phyloP scores from a whole-genome alignment of 2,329 filamentous ascomycete species.

The Venturia asperata region DNA sequence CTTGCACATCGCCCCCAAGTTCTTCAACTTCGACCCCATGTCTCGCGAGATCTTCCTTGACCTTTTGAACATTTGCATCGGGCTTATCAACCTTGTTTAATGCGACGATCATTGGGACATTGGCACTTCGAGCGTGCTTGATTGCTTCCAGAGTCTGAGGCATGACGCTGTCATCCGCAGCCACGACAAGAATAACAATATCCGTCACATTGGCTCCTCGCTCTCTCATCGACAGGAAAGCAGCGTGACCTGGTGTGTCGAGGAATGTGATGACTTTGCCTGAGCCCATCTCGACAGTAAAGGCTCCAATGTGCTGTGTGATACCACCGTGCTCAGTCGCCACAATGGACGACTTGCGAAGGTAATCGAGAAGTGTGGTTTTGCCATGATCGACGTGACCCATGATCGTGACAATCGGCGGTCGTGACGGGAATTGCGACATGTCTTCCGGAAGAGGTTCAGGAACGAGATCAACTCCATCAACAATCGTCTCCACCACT shows the following conservation, averaged over 20 bases:
- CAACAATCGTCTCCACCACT: conserved; percentile 56
- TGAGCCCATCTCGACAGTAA: conserved; percentile 76
- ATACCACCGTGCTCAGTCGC: conserved; percentile 93
- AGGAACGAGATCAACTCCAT: conserved; percentile 66
- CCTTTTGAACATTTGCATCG: conserved; percentile 68
- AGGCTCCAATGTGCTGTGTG: conserved; percentile 96
- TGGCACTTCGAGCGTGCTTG: conserved; percentile 80
- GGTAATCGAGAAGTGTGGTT: conserved; percentile 88
- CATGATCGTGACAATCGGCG: conserved; percentile 98
- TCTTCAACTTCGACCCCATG: conserved; percentile 90
- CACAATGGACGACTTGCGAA: conserved; percentile 87
- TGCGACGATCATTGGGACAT: conserved; percentile 92
- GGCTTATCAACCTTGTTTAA: conserved; percentile 96
- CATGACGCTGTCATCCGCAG: conserved; percentile 94
- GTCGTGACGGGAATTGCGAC: conserved; percentile 62
- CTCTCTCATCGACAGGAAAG: conserved; percentile 92
- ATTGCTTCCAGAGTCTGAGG: conserved; percentile 94
- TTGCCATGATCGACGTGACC: conserved; percentile 98
- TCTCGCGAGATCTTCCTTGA: conserved; percentile 78
- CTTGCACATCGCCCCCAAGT: conserved; percentile 88
- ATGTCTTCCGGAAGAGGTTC: conserved; percentile 54
- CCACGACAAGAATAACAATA: conserved; percentile 91
- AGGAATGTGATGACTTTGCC: conserved; percentile 93
- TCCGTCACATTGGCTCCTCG: conserved; percentile 94
- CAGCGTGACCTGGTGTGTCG: conserved; percentile 92